A percentile compares a stretch with the other conserved stretches of the same genome.
Conservation (phyloP, 768 basidiomycete genomes). For the Psilocybe azurescens region DNA sequence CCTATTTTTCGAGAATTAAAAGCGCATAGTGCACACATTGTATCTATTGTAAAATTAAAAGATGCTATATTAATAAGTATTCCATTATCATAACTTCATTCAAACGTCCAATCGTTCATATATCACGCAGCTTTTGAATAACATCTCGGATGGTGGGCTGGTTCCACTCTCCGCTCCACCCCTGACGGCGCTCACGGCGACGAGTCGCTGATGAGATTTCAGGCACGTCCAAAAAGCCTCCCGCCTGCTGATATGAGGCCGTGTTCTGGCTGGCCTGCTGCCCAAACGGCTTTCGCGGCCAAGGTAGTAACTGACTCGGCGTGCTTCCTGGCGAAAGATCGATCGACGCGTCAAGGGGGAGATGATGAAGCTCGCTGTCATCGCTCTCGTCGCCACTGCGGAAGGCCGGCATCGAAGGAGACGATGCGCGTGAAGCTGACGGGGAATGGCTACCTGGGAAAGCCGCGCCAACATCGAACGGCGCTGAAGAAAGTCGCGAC, state of each 20-base stretch:
- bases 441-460: background rate
- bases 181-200: slow-evolving; percentile 17
- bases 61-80: no score
- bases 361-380: slow-evolving; percentile 10
- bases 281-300: no score
- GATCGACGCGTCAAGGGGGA: background rate
- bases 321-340: background rate
- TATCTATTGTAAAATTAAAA: no score
- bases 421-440: background rate
- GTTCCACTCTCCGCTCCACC: slow-evolving; percentile 26
- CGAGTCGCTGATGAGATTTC: background rate
- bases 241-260: background rate
- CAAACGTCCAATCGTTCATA: background rate
- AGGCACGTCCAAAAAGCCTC: background rate
- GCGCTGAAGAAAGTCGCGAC: background rate
- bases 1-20: no score
- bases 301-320: no score
- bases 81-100: background rate
- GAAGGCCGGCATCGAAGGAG: background rate
- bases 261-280: background rate
- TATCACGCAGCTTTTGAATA: slow-evolving; percentile 16
- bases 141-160: slow-evolving; percentile 21
- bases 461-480: background rate
- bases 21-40: no score
- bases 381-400: slow-evolving; percentile 6